A percentile compares a stretch with the other conserved stretches of the same genome.
Conservation (phyloP, 1,284 basidiomycete species). For the Fistulinella cinereoalba region DNA sequence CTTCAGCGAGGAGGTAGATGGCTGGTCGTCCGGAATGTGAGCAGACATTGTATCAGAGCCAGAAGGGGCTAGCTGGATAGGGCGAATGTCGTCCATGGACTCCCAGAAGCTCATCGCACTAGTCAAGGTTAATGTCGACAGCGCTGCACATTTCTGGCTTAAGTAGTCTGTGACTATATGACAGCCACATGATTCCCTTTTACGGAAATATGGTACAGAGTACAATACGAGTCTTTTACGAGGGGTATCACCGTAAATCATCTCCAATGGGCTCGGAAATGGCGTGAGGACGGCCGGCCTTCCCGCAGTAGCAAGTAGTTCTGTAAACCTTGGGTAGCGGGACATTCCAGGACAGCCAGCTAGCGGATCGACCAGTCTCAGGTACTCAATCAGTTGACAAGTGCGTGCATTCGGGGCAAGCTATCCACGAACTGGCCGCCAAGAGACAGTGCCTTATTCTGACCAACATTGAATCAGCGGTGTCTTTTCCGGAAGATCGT, state of each 20-base stretch:
- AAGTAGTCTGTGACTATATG: constrained; percentile 19
- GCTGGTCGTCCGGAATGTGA: constrained; percentile 14
- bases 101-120: constrained; percentile 13
- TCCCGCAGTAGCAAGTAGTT: too few relatives aligned
- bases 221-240: constrained; percentile 5
- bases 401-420: too few relatives aligned
- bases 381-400: too few relatives aligned
- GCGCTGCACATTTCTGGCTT: constrained; percentile 19
- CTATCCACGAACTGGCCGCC: too few relatives aligned
- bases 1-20: constrained; percentile 45
- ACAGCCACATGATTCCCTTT: constrained; percentile 25
- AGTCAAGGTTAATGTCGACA: constrained; percentile 17
- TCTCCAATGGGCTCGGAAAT: too few relatives aligned
- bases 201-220: constrained; percentile 21
- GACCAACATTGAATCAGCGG: too few relatives aligned
- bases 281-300: too few relatives aligned
- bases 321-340: too few relatives aligned
- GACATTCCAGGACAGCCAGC: too few relatives aligned
- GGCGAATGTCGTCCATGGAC: constrained; percentile 22
- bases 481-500: constrained; percentile 50
- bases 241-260: too few relatives aligned
- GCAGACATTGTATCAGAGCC: constrained; percentile 1
- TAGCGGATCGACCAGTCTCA: too few relatives aligned
- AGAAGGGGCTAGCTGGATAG: not conserved
- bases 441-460: too few relatives aligned